A percentile compares a stretch with the other conserved stretches of the same genome.
phyloP scores from a whole-genome alignment of 2,329 filamentous ascomycete genomes.

The Verticillium dahliae region DNA sequence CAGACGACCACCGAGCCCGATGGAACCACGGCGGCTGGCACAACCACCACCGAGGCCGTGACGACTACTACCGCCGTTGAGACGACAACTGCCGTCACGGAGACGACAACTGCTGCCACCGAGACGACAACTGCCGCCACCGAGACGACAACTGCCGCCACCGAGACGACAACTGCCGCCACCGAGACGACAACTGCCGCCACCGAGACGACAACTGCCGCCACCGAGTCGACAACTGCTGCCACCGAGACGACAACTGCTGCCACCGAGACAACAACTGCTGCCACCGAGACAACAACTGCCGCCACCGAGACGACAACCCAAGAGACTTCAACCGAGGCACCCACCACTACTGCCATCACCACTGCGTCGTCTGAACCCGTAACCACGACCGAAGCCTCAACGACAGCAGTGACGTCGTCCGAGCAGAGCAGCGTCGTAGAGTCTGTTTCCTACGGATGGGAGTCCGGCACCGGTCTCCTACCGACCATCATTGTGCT shows the following conservation, averaged over 20 bases:
- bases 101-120: constrained; percentile 9
- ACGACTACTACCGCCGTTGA: neutral
- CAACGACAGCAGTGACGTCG: constrained; percentile 5
- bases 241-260: neutral
- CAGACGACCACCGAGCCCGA: neutral
- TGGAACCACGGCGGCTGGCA: constrained; percentile 3
- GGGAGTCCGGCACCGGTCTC: constrained; percentile 2
- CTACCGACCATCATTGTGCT: constrained; percentile 9
- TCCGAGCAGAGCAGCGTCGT: constrained; percentile 2
- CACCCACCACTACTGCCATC: neutral
- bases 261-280: too few relatives aligned
- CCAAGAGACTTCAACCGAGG: neutral
- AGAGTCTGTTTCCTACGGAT: constrained; percentile 1
- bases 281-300: too few relatives aligned
- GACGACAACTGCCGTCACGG: neutral
- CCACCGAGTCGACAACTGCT: too few relatives aligned
- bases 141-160: neutral
- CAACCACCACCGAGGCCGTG: neutral
- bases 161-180: neutral
- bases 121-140: neutral
- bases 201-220: constrained; percentile 6
- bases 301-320: neutral
- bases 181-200: neutral
- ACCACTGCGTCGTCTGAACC: neutral
- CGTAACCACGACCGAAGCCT: constrained; percentile 5